These are phyloP conservation scores for Hippophae rhamnoides DNA, from an alignment of 306 rosid species.

Conservation along the genomic window DNA sequence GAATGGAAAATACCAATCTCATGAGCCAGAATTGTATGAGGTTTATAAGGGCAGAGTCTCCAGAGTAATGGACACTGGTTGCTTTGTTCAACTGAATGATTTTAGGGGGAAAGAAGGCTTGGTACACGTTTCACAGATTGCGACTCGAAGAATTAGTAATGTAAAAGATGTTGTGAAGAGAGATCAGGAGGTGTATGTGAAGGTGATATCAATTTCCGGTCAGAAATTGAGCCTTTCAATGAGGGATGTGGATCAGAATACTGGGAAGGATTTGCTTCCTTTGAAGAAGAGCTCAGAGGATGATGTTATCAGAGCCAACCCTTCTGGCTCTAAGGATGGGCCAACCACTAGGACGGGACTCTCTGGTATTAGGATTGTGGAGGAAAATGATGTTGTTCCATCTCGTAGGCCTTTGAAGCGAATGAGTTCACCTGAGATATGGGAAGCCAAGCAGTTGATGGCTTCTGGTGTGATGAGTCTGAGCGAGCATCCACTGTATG, in stretches of 20 bases:
- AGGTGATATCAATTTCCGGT: conserved; percentile 66
- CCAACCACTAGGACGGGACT: conserved; percentile 61
- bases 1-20: conserved; percentile 23
- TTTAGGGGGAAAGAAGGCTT: conserved; percentile 78
- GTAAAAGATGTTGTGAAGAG: conserved; percentile 84
- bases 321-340: conserved; percentile 53
- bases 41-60: conserved; percentile 75
- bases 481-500: conserved; percentile 65
- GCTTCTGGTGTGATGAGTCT: conserved; percentile 73
- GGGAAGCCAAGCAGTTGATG: conserved; percentile 87
- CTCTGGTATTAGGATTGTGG: conserved; percentile 76
- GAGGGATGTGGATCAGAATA: conserved; percentile 82
- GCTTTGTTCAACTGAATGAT: conserved; percentile 69
- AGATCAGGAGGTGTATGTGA: conserved; percentile 74
- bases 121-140: conserved; percentile 85
- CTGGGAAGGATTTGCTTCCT: conserved; percentile 72
- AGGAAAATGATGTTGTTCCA: conserved; percentile 44
- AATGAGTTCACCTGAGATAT: conserved; percentile 88
- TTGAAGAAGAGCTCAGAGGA: conserved; percentile 51
- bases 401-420: conserved; percentile 77
- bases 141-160: conserved; percentile 53
- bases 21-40: conserved; percentile 55
- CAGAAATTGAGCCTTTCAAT: conserved; percentile 77
- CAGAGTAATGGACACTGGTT: conserved; percentile 76
- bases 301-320: conserved; percentile 45